A percentile compares a stretch with the other conserved stretches of the same genome.
Conservation (phyloP, 352 stramenopile species). For the Phytopythium delawarense region DNA sequence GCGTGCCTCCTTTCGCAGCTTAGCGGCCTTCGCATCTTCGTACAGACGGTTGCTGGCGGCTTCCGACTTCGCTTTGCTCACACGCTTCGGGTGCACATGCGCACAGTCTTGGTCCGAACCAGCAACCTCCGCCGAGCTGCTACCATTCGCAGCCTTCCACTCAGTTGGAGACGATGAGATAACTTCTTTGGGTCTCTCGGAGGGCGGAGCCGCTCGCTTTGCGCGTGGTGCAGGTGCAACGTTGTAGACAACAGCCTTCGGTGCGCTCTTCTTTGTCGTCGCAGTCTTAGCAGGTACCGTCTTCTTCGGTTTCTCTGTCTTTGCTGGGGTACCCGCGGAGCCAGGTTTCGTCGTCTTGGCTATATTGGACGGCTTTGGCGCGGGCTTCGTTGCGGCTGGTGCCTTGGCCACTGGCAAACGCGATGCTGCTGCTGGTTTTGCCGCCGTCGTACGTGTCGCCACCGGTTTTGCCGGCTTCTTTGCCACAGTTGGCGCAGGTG, state of each 20-base stretch:
- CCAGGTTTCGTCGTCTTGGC: neutral
- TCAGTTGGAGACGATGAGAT: neutral
- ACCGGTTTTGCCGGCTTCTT: neutral
- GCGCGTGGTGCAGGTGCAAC: neutral
- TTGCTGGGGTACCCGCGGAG: neutral
- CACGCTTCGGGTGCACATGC: slow-evolving; percentile 42
- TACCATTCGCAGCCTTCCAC: no score
- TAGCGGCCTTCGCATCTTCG: slow-evolving; percentile 50
- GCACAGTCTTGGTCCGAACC: slow-evolving; percentile 5
- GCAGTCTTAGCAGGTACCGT: neutral
- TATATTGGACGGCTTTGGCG: neutral
- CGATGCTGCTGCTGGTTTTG: neutral
- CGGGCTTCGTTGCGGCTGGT: neutral
- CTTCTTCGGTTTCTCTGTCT: neutral
- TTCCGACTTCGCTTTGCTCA: slow-evolving; percentile 47
- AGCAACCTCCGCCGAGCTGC: neutral
- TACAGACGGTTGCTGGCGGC: slow-evolving; percentile 60
- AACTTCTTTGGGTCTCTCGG: neutral
- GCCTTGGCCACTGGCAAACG: neutral
- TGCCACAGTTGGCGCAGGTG: neutral
- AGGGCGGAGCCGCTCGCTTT: neutral
- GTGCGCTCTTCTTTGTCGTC: slow-evolving; percentile 3
- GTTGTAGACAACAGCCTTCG: slow-evolving; percentile 5
- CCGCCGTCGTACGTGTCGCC: neutral
- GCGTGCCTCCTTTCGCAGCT: slow-evolving; percentile 46